These are phyloP conservation scores for Dictyostelium discoideum DNA, from an alignment of 78 protist species.

Conservation along the genomic window dicty_2.7 NC_007088.5:754001-754500, in stretches of 20 bases:
- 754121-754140: background rate
- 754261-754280: constrained; percentile 20
- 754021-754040: no score
- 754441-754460: background rate
- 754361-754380: background rate
- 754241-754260: constrained; percentile 45
- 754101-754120: constrained; percentile 29
- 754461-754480: no score
- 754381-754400: background rate
- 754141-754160: constrained; percentile 32
- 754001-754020: background rate
- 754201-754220: constrained; percentile 33
- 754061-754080: background rate
- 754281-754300: constrained; percentile 60
- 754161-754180: constrained; percentile 35
- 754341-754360: constrained; percentile 1
- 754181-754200: constrained; percentile 64
- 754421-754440: background rate
- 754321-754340: background rate
- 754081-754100: constrained; percentile 24
- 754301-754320: constrained; percentile 14
- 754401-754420: background rate
- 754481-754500: no score
- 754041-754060: background rate
- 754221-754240: constrained; percentile 54